Conservation (phyloP, 805 yeast genomes). For the Sungouiozyma ichnusensis region DNA sequence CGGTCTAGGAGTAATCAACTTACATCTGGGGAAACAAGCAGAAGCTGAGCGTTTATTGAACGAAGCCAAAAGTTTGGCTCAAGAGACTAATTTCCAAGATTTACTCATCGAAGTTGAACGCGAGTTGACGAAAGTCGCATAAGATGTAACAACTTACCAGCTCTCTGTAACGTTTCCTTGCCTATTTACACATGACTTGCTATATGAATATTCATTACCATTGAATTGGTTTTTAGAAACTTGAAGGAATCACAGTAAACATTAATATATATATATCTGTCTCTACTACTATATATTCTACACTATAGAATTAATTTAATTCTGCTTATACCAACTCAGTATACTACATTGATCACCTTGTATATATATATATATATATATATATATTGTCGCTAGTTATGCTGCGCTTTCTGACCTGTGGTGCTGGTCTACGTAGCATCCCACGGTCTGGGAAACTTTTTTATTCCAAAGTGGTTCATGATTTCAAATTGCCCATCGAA, state of each 20-base stretch:
- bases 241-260: too few species aligned
- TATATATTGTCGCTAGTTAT: neutral
- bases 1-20: constrained; percentile 67
- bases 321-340: too few species aligned
- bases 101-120: constrained; percentile 49
- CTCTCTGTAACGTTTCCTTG: too few species aligned
- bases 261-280: too few species aligned
- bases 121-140: constrained; percentile 39
- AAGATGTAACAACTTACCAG: neutral
- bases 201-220: too few species aligned
- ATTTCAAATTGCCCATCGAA: constrained; percentile 20
- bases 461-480: neutral
- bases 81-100: constrained; percentile 48
- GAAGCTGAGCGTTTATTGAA: constrained; percentile 47
- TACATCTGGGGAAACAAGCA: constrained; percentile 43
- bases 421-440: neutral
- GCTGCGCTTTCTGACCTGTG: neutral
- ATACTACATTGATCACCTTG: too few species aligned
- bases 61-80: constrained; percentile 58
- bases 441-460: neutral
- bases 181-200: neutral
- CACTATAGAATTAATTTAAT: too few species aligned
- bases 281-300: too few species aligned
- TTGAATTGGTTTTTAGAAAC: too few species aligned
- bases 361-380: too few species aligned